Evolutionary conservation across 306 rosid genomes (phyloP), one percentile per base, ranked within the genome.

Genomic region (Malus asiatica): DNA sequence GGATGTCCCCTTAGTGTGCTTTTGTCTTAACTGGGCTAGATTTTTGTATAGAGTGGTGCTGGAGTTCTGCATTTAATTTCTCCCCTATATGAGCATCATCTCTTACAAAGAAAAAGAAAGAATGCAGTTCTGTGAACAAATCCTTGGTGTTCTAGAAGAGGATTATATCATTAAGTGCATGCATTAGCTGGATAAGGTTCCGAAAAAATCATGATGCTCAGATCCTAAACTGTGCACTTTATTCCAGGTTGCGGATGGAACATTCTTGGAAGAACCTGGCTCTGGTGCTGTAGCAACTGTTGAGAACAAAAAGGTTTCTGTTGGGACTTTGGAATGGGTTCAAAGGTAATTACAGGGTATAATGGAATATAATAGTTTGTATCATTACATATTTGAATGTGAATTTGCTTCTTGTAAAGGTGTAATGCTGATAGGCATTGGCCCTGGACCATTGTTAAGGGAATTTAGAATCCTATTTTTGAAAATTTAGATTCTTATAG

Each of bases 191-290:
- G 64, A 42, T 25, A 68, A 33, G 33, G 40, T 70, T 74, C 27
- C 8, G 14, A 27, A 16, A 2, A 29, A 45, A 15, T 35, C 38
- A 70, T 22, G 30, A 14, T 76, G 59, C 68, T 58, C 20, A 35
- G 46, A 45, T 64, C 30, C 1, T 73, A 30, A 18, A 12, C 70
- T 8, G 10, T 14, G 4, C 14, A 10, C 46, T 5, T 35, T 23
- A 3, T 70, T 78, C 71, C 86, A 94, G 97, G 95, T 81, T 51
- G 86, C 71, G 53, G 95, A 94, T 78, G 98, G 97, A 85, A 87
- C 98, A 63, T 94, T 86, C 80, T 72, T 89, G 48, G 98, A 94
- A 85, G 97, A 94, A 85, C 98, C 98, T 81, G 97, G 98, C n/a
- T 94, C 97, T 76, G 97, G 98, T 75, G 96, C 94, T n/a, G 92